A percentile compares a stretch with the other conserved stretches of the same genome.
Evolutionary conservation across 805 yeast species (phyloP).

Genomic region (Metschnikowia dekortorum): DNA sequence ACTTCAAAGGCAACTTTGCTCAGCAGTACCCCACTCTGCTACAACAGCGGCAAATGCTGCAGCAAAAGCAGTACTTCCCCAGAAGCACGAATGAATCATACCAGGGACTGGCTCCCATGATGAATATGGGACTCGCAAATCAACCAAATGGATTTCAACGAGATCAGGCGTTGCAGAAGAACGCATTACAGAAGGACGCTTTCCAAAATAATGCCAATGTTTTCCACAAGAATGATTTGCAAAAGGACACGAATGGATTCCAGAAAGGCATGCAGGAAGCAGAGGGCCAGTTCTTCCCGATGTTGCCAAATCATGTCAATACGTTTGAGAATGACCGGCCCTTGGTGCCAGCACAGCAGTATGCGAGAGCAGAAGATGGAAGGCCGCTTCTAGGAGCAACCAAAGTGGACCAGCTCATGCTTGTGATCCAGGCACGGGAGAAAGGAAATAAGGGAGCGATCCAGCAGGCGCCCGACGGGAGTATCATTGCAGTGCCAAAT

Average conservation of each 20-base stretch:
- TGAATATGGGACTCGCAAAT: background rate
- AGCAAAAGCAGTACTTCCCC: background rate
- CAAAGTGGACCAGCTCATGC: constrained; percentile 85
- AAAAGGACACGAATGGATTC: background rate
- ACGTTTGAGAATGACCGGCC: constrained; percentile 15
- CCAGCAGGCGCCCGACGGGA: constrained; percentile 65
- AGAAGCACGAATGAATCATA: background rate
- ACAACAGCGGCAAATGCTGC: background rate
- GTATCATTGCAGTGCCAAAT: constrained; percentile 46
- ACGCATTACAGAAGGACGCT: background rate
- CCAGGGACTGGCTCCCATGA: background rate
- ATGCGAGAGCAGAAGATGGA: constrained; percentile 53
- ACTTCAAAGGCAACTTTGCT: background rate
- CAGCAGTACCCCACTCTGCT: background rate
- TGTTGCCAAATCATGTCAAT: background rate
- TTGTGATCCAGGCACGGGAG: constrained; percentile 83
- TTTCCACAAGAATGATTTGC: background rate
- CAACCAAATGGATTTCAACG: background rate
- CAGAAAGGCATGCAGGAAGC: background rate
- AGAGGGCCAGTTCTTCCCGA: background rate
- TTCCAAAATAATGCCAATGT: background rate
- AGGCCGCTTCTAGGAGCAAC: constrained; percentile 79
- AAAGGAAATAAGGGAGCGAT: constrained; percentile 67
- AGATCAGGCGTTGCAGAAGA: background rate
- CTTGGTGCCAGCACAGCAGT: constrained; percentile 44